Conservation (phyloP, 176 grass and related monocot genomes). For the Raddia guianensis region DNA sequence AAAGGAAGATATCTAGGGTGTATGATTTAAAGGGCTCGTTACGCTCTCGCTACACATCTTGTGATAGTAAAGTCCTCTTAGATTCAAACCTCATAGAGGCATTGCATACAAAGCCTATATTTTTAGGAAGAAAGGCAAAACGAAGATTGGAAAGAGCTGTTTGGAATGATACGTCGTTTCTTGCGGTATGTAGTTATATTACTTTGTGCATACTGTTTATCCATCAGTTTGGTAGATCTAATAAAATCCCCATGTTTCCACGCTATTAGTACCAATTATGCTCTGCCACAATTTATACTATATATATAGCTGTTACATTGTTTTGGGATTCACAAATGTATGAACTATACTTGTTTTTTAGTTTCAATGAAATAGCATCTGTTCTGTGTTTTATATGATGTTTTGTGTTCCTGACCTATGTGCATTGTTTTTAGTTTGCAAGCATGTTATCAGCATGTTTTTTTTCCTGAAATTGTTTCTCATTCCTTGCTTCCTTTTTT, state of each 20-base stretch:
- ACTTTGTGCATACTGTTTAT: conserved; percentile 17
- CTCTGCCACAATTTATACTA: background rate
- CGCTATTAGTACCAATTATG: conserved; percentile 16
- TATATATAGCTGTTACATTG: conserved; percentile 11
- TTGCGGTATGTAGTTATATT: conserved; percentile 66
- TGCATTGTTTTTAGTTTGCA: conserved; percentile 16
- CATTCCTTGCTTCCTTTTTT: background rate
- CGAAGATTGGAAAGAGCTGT: conserved; percentile 78
- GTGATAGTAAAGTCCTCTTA: conserved; percentile 80
- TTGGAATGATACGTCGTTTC: conserved; percentile 99
- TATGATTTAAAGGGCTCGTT: conserved; percentile 98
- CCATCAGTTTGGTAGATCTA: conserved; percentile 25
- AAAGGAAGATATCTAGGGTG: conserved; percentile 81
- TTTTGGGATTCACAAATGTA: background rate
- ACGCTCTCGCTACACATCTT: conserved; percentile 78
- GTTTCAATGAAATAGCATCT: background rate
- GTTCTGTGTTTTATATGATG: background rate
- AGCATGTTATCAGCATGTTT: background rate
- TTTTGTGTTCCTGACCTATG: background rate
- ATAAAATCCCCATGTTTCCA: background rate
- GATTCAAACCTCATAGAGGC: conserved; percentile 89
- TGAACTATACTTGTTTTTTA: background rate
- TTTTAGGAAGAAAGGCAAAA: conserved; percentile 83
- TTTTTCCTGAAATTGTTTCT: conserved; percentile 1
- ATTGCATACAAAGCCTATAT: conserved; percentile 85